Evolutionary conservation across 2,329 filamentous ascomycete species (phyloP), one percentile per base, ranked within the genome.

Genomic region (Teratosphaeria gauchensis): DNA sequence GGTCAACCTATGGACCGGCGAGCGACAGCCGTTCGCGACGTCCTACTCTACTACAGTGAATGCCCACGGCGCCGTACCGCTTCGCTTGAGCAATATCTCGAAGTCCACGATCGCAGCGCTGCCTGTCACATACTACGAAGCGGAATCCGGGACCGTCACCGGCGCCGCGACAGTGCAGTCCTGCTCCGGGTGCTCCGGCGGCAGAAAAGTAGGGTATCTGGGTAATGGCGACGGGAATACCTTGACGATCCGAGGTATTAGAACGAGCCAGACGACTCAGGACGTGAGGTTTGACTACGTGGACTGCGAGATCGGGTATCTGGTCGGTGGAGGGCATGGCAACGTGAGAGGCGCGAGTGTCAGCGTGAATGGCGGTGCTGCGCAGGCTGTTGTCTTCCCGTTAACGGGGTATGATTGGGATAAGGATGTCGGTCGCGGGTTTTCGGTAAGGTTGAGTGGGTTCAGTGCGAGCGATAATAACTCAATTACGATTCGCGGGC

Each of bases 241-340:
- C 9, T 63, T 70, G 0, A 69, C 64, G 1, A 67, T 76, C 31
- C 58, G 46, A 21, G 66, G 66, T 7, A 66, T 76, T 30, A 55
- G 48, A 4, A 67, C 62, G 11, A 62, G 64, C 9, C 53, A 67
- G n/a, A 65, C 69, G 0, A 71, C 65, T 19, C 72, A 70, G 51
- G 60, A 73, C 5, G 53, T 75, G 1, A 68, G 68, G 0, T 68
- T 76, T 21, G 75, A 77, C 56, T 76, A 74, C 53, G 61, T 76
- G 54, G 73, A 76, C 54, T 74, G 74, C 62, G 74, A 76, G 2
- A 71, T 76, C 21, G 69, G 68, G 0, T 74, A 73, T 33, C 66
- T 71, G 0, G 71, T 61, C 55, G 12, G 14, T 4, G 12, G 5
- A 5, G 35, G 8, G 35, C 35, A 42, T 42, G 35, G 35, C 9